A percentile compares a stretch with the other conserved stretches of the same genome.
Evolutionary conservation across 331 rosid genomes (phyloP).

Genomic region (Acacia pycnantha): DNA sequence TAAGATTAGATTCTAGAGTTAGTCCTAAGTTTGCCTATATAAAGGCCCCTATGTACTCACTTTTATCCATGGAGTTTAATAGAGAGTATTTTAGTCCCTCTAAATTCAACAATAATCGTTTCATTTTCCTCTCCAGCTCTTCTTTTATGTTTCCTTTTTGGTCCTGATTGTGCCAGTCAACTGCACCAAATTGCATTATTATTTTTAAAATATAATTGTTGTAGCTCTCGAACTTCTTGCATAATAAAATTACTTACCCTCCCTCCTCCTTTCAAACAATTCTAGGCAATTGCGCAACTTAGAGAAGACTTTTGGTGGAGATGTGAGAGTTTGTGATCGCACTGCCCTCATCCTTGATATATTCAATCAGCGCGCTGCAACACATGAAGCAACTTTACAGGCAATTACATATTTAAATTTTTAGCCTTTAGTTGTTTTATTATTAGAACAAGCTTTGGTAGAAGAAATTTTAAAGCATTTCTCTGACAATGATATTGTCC

Average conservation of each 20-base stretch:
- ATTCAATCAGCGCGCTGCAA: conserved; percentile 97
- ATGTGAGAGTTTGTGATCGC: conserved; percentile 96
- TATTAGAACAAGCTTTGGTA: conserved; percentile 22
- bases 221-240: conserved; percentile 13
- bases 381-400: conserved; percentile 98
- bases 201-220: background rate
- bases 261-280: conserved; percentile 12
- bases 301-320: conserved; percentile 92
- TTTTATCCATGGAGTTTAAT: no score
- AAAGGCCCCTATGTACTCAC: no score
- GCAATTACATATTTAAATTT: conserved; percentile 34
- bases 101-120: no score
- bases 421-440: conserved; percentile 10
- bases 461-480: conserved; percentile 17
- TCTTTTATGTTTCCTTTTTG: conserved; percentile 4
- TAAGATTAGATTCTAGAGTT: no score
- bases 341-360: conserved; percentile 92
- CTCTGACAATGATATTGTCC: conserved; percentile 29
- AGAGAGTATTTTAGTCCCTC: no score
- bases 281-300: conserved; percentile 87
- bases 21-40: no score
- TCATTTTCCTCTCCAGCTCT: background rate
- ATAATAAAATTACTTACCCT: conserved; percentile 11
- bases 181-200: conserved; percentile 11
- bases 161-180: conserved; percentile 11